Evolutionary conservation across 2,329 filamentous ascomycete genomes (phyloP).

Genomic region (Fusarium neocosmosporiellum): DNA sequence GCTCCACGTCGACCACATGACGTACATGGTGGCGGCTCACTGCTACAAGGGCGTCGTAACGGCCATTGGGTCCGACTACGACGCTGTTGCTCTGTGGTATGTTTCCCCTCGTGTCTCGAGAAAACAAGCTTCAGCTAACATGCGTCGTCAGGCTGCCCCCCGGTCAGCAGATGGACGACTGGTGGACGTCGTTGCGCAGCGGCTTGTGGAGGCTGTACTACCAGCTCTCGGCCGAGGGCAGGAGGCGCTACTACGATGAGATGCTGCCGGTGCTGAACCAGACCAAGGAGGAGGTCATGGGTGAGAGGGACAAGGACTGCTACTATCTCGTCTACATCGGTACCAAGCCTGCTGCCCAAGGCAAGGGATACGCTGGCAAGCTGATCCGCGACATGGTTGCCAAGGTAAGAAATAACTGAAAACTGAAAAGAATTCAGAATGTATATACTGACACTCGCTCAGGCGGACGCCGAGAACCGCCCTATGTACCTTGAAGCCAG

Average conservation of each 20-base stretch:
- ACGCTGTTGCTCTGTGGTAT: conserved; percentile 83
- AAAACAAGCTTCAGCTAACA: conserved; percentile 2
- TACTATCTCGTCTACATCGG: conserved; percentile 90
- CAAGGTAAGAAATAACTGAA: conserved; percentile 57
- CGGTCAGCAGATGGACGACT: conserved; percentile 78
- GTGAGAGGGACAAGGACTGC: conserved; percentile 71
- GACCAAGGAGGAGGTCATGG: conserved; percentile 77
- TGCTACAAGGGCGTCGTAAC: conserved; percentile 79
- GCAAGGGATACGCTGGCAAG: conserved; percentile 78
- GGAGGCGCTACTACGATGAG: conserved; percentile 79
- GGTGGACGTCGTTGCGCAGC: conserved; percentile 76
- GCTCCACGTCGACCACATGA: conserved; percentile 81
- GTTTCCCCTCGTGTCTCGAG: conserved; percentile 43
- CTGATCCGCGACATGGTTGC: conserved; percentile 77
- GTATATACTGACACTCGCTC: not conserved
- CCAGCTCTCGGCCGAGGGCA: conserved; percentile 78
- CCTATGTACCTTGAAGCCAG: conserved; percentile 85
- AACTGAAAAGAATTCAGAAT: not conserved
- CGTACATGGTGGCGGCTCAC: conserved; percentile 81
- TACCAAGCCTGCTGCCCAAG: conserved; percentile 75
- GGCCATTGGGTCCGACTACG: conserved; percentile 79
- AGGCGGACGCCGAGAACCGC: conserved; percentile 76
- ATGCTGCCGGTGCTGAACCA: conserved; percentile 79
- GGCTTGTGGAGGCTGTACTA: conserved; percentile 84
- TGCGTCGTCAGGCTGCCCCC: conserved; percentile 74